phyloP scores from a whole-genome alignment of 129 eudicot species.

The Centrapalus pauciflorus region DNA sequence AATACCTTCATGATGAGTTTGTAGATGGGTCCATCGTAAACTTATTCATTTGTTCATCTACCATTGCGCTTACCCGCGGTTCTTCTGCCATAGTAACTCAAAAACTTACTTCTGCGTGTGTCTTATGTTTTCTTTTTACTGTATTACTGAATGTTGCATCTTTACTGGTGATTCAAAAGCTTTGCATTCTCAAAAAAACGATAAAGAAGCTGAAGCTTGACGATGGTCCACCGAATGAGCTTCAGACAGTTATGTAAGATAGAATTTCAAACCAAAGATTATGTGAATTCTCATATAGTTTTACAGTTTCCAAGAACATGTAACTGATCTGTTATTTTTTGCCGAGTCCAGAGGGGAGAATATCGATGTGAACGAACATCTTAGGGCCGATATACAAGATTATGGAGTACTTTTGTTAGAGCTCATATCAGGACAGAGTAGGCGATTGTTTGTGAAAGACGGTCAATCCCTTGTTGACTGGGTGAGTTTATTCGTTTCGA shows the following conservation, averaged over 20 bases:
- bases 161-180: constrained; percentile 27
- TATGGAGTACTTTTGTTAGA: constrained; percentile 42
- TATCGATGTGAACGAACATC: constrained; percentile 12
- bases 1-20: constrained; percentile 50
- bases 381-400: constrained; percentile 30
- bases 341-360: constrained; percentile 18
- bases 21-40: constrained; percentile 42
- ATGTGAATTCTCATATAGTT: not conserved
- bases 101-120: not conserved
- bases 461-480: constrained; percentile 32
- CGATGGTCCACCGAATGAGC: constrained; percentile 5
- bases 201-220: constrained; percentile 33
- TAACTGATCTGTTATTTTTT: constrained; percentile 6
- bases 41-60: constrained; percentile 23
- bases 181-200: constrained; percentile 28
- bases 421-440: constrained; percentile 42
- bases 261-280: not conserved
- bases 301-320: not conserved
- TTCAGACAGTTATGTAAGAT: constrained; percentile 26
- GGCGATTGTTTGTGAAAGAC: constrained; percentile 19
- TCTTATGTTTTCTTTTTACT: not conserved
- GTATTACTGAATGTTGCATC: constrained; percentile 15
- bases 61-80: constrained; percentile 17
- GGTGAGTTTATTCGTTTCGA: constrained; percentile 20
- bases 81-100: constrained; percentile 31